These are phyloP conservation scores for Turnera subulata DNA, from an alignment of 345 rosid genomes.

Conservation along the genomic window DNA sequence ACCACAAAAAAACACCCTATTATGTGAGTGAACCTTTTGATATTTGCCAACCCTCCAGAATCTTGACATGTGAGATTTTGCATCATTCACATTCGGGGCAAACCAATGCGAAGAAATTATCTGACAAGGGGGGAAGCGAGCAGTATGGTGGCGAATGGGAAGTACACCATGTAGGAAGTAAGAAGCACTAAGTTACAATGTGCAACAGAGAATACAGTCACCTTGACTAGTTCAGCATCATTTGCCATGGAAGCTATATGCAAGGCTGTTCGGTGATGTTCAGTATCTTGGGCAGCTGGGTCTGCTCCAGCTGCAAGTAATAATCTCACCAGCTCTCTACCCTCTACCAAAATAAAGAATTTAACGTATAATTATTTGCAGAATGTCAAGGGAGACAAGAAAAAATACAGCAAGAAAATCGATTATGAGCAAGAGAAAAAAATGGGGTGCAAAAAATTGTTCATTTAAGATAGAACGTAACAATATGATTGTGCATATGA, in stretches of 20 bases:
- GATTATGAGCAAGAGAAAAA: neutral
- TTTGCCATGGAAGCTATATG: conserved; percentile 93
- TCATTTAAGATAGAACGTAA: neutral
- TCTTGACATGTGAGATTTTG: too few species aligned
- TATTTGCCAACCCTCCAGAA: too few species aligned
- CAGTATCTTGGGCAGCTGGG: conserved; percentile 81
- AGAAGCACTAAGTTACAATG: neutral
- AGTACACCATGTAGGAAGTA: neutral
- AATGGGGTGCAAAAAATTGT: neutral
- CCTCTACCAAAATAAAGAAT: conserved; percentile 43
- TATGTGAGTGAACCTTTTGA: too few species aligned
- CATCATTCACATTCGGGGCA: too few species aligned
- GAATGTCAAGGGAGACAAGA: neutral
- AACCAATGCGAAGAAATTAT: neutral
- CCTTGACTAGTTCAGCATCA: conserved; percentile 84
- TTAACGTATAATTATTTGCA: neutral
- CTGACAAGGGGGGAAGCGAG: neutral
- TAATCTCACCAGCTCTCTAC: conserved; percentile 77
- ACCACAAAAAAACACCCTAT: too few species aligned
- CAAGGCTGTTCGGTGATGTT: conserved; percentile 83
- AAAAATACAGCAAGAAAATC: neutral
- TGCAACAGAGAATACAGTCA: conserved; percentile 22
- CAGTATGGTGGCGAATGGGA: too few species aligned
- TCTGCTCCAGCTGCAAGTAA: conserved; percentile 94
- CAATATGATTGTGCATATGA: neutral